These are phyloP conservation scores for Nakazawaea anatomiae DNA, from an alignment of 805 yeast genomes.

Conservation along the genomic window DNA sequence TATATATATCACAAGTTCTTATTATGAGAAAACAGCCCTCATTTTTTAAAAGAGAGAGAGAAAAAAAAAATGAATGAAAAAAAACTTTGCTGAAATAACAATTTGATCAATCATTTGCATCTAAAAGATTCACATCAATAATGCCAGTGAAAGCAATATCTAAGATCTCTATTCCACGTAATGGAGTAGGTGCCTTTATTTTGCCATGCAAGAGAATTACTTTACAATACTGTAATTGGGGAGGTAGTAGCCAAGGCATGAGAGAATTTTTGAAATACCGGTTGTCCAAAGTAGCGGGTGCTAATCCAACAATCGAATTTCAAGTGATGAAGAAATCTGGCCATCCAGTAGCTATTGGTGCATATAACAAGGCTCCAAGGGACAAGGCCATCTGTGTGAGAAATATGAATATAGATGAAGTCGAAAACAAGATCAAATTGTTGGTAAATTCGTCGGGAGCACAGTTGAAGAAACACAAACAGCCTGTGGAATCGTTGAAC, in stretches of 20 bases:
- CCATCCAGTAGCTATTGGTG: conserved; percentile 71
- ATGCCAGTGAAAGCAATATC: conserved; percentile 59
- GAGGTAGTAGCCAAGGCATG: conserved; percentile 88
- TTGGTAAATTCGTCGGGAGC: conserved; percentile 67
- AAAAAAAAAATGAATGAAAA: neutral
- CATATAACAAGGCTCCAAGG: conserved; percentile 36
- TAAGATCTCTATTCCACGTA: conserved; percentile 56
- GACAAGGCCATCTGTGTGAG: conserved; percentile 68
- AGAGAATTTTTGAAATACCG: conserved; percentile 53
- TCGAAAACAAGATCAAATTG: conserved; percentile 58
- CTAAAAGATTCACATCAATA: no score
- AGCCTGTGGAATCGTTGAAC: conserved; percentile 77
- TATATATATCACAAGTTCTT: no score
- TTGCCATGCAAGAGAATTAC: conserved; percentile 71
- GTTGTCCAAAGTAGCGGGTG: conserved; percentile 48
- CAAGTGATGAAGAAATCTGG: conserved; percentile 67
- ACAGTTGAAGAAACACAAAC: conserved; percentile 52
- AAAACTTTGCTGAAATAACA: neutral
- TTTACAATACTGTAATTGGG: conserved; percentile 88
- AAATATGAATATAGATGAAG: conserved; percentile 57
- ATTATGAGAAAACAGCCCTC: neutral
- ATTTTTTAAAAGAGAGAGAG: neutral
- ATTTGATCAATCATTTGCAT: no score
- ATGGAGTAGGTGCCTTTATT: conserved; percentile 72
- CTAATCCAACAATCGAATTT: conserved; percentile 65